Conservation (phyloP, 176 grass and related monocot genomes). For the Dactylis glomerata region DNA sequence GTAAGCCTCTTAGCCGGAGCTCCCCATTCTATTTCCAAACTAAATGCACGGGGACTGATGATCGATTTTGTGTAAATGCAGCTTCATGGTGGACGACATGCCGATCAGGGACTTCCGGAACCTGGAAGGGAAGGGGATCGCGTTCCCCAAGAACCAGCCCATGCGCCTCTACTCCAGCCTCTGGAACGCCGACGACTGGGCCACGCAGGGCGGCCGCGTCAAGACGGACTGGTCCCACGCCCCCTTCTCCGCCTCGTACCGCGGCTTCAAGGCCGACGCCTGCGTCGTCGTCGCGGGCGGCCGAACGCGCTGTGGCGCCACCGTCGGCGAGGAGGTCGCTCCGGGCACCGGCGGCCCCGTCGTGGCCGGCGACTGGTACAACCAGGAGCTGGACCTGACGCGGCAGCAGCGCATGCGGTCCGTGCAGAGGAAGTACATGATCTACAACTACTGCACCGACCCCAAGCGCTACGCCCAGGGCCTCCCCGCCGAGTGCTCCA, state of each 20-base stretch:
- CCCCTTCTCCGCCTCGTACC: constrained; percentile 65
- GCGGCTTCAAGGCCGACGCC: constrained; percentile 64
- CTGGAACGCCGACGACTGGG: constrained; percentile 95
- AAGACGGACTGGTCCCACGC: constrained; percentile 91
- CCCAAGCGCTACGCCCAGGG: constrained; percentile 59
- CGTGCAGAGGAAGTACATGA: constrained; percentile 86
- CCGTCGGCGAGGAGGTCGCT: neutral
- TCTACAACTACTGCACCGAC: constrained; percentile 92
- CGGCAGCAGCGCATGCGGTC: constrained; percentile 57
- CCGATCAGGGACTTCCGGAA: constrained; percentile 79
- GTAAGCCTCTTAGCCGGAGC: constrained; percentile 4
- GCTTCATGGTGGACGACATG: constrained; percentile 84
- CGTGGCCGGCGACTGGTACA: constrained; percentile 46
- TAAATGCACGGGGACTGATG: neutral
- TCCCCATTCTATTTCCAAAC: neutral
- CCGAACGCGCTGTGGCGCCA: constrained; percentile 34
- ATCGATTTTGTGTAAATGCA: constrained; percentile 4
- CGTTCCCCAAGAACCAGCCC: constrained; percentile 82
- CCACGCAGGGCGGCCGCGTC: constrained; percentile 69
- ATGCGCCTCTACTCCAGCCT: constrained; percentile 93
- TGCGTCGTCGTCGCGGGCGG: constrained; percentile 46
- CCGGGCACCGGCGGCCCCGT: neutral
- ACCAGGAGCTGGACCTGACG: constrained; percentile 75
- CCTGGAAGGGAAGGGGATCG: constrained; percentile 57
- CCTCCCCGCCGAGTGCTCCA: constrained; percentile 66